phyloP scores from a whole-genome alignment of 768 basidiomycete species.

The Hericium erinaceus region DNA sequence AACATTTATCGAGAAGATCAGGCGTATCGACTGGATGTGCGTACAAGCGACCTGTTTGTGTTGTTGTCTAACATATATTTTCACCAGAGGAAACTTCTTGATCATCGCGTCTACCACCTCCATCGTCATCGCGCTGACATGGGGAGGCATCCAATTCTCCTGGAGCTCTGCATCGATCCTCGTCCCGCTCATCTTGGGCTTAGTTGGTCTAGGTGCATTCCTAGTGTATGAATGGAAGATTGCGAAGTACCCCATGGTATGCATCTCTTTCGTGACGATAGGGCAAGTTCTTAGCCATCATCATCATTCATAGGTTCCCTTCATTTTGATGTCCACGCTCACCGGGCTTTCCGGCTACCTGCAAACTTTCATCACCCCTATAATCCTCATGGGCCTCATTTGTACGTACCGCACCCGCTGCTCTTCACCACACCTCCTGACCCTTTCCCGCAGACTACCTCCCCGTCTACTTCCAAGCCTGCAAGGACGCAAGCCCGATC shows the following conservation, averaged over 20 bases:
- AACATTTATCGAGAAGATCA: constrained; percentile 21
- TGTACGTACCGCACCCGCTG: background rate
- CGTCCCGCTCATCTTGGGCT: constrained; percentile 33
- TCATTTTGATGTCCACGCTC: constrained; percentile 21
- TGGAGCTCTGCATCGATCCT: constrained; percentile 34
- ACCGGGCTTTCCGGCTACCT: constrained; percentile 27
- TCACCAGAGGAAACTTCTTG: constrained; percentile 27
- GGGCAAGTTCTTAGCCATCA: background rate
- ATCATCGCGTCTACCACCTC: constrained; percentile 23
- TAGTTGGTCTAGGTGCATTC: constrained; percentile 28
- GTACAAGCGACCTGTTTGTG: background rate
- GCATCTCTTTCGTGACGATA: constrained; percentile 2
- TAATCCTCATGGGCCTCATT: background rate
- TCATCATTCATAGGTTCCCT: constrained; percentile 21
- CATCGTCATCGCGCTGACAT: constrained; percentile 25
- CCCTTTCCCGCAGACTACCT: constrained; percentile 26
- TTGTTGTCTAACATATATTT: background rate
- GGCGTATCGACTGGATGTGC: constrained; percentile 31
- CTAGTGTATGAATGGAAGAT: constrained; percentile 26
- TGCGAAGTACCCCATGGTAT: constrained; percentile 26
- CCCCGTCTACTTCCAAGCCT: constrained; percentile 30
- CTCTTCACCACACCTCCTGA: constrained; percentile 1
- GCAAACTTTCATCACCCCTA: constrained; percentile 21
- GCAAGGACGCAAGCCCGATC: constrained; percentile 26
- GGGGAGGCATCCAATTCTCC: constrained; percentile 33